These are phyloP conservation scores for Cyathus striatus DNA, from an alignment of 768 basidiomycete genomes.

Conservation along the genomic window DNA sequence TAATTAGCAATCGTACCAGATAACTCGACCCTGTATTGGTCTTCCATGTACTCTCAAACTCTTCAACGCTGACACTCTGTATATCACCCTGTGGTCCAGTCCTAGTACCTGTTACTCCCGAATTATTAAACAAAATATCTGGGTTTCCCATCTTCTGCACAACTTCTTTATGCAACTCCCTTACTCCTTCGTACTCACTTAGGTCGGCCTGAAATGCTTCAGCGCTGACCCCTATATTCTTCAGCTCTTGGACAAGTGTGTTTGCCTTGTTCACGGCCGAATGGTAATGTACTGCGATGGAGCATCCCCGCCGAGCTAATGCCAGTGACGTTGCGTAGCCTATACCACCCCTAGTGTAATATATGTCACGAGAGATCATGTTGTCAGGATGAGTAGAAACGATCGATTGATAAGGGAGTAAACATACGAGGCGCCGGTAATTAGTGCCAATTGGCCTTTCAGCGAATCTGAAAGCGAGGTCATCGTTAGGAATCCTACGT, in stretches of 20 bases:
- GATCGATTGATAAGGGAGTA: not conserved
- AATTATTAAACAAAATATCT: slow-evolving; percentile 49
- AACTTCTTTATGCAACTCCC: slow-evolving; percentile 36
- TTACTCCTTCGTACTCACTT: slow-evolving; percentile 37
- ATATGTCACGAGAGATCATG: not conserved
- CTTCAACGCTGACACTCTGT: slow-evolving; percentile 34
- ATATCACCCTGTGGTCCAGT: slow-evolving; percentile 44
- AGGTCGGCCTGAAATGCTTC: slow-evolving; percentile 45
- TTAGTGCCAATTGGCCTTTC: slow-evolving; percentile 17
- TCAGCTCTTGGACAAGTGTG: slow-evolving; percentile 31
- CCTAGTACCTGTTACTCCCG: slow-evolving; percentile 33
- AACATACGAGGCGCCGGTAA: slow-evolving; percentile 22
- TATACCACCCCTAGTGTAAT: slow-evolving; percentile 40
- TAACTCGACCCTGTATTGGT: slow-evolving; percentile 41
- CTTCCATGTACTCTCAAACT: slow-evolving; percentile 43
- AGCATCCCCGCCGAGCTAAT: slow-evolving; percentile 38
- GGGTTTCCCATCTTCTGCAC: slow-evolving; percentile 39
- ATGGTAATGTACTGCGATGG: slow-evolving; percentile 49
- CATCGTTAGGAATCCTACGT: too few species aligned
- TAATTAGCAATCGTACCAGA: slow-evolving; percentile 27
- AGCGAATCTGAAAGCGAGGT: slow-evolving; percentile 2
- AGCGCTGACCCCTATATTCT: slow-evolving; percentile 28
- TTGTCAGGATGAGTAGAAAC: not conserved
- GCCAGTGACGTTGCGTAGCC: slow-evolving; percentile 43
- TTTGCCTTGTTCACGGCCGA: slow-evolving; percentile 29